Evolutionary conservation across 768 basidiomycete species (phyloP).

Genomic region (Kwoniella dendrophila): DNA sequence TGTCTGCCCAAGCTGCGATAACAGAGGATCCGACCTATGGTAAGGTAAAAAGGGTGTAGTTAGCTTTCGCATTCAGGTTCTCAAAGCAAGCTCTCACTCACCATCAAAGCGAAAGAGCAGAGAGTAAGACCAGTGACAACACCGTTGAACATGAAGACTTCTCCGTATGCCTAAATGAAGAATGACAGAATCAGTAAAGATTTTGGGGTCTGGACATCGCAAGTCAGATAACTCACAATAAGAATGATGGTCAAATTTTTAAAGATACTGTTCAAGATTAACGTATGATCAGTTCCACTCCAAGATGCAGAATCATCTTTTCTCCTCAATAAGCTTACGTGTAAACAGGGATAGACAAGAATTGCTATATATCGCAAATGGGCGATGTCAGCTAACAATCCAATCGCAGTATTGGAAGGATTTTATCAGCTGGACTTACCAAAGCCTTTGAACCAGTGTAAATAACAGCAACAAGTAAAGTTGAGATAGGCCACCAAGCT

Average conservation of each 20-base stretch:
- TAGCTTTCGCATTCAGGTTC: not conserved
- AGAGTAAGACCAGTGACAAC: conserved; percentile 83
- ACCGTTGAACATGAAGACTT: conserved; percentile 95
- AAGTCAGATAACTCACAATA: conserved; percentile 61
- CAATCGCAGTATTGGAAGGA: not conserved
- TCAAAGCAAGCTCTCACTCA: conserved; percentile 18
- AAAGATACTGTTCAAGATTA: conserved; percentile 60
- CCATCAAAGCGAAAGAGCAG: conserved; percentile 90
- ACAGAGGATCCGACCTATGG: conserved; percentile 76
- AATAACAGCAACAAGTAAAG: conserved; percentile 87
- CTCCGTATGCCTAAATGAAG: conserved; percentile 82
- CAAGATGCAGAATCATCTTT: too few species aligned
- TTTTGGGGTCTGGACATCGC: not conserved
- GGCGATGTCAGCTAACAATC: not conserved
- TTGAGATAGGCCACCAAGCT: conserved; percentile 92
- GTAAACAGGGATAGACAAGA: conserved; percentile 91
- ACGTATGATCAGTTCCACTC: not conserved
- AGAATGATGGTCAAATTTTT: conserved; percentile 98
- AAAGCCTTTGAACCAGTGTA: conserved; percentile 97
- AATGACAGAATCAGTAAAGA: not conserved
- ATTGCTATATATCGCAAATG: conserved; percentile 68
- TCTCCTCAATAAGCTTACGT: conserved; percentile 66
- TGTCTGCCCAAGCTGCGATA: conserved; percentile 93
- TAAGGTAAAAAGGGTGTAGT: not conserved
- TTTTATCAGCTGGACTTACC: conserved; percentile 62